phyloP scores from a whole-genome alignment of 2,329 filamentous ascomycete genomes.

The Aureobasidium sp. region DNA sequence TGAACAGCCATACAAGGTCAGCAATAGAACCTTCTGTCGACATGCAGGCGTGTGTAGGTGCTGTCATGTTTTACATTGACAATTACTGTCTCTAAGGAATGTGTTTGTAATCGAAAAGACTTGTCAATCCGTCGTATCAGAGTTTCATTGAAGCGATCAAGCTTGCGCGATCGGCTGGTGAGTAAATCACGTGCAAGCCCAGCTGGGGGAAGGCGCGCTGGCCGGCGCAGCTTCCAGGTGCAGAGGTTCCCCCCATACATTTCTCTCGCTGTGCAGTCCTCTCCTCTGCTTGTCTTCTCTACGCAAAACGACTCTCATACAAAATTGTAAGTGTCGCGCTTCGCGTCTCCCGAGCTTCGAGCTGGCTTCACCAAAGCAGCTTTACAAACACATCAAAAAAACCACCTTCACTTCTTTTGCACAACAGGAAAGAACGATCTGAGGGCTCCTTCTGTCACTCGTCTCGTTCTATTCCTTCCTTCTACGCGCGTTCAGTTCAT shows the following conservation, averaged over 20 bases:
- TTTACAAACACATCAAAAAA: background rate
- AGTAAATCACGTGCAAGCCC: background rate
- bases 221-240: too few species aligned
- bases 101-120: background rate
- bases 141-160: background rate
- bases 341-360: background rate
- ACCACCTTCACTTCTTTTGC: background rate
- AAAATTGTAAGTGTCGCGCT: conserved; percentile 4
- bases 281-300: background rate
- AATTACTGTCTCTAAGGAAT: background rate
- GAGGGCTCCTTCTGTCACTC: conserved; percentile 4
- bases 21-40: background rate
- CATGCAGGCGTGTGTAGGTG: background rate
- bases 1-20: background rate
- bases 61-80: background rate
- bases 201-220: background rate
- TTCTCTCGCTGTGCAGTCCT: background rate
- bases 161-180: background rate
- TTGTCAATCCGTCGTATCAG: background rate
- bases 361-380: conserved; percentile 1
- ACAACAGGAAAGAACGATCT: background rate
- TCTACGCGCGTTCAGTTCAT: conserved; percentile 1
- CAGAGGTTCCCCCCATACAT: background rate
- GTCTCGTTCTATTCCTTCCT: background rate
- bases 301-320: background rate